Percentiles rank a stretch among this genome's conserved stretches.
These are phyloP conservation scores for Emergomyces africanus DNA, from an alignment of 2,329 filamentous ascomycete genomes.

Conservation along the genomic window DNA sequence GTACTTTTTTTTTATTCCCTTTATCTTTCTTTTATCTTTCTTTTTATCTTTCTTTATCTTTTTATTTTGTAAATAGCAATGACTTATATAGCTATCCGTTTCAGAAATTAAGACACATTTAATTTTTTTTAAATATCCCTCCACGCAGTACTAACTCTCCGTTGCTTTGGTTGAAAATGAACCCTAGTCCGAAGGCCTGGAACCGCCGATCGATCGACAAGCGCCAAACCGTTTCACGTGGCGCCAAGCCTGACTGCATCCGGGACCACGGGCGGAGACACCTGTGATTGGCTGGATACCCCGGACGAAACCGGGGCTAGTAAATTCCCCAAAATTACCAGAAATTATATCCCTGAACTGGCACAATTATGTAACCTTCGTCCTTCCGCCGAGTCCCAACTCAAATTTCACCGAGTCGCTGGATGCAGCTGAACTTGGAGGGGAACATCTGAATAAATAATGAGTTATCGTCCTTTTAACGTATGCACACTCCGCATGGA, in stretches of 20 bases:
- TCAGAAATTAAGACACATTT: neutral
- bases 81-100: neutral
- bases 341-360: neutral
- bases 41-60: too few species aligned
- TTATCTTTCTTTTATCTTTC: too few species aligned
- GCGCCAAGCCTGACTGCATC: conserved; percentile 1
- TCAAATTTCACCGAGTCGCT: too few species aligned
- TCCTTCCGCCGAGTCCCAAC: too few species aligned
- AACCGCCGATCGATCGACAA: neutral
- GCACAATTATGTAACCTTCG: too few species aligned
- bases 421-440: too few species aligned
- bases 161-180: too few species aligned
- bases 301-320: neutral
- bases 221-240: neutral
- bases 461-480: too few species aligned
- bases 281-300: neutral
- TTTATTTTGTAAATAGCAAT: neutral
- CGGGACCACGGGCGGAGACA: neutral
- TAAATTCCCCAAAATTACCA: neutral
- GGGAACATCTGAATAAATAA: too few species aligned
- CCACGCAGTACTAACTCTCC: too few species aligned
- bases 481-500: too few species aligned
- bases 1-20: too few species aligned
- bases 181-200: neutral
- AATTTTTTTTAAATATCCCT: neutral